Evolutionary conservation across 1,139 yeast species (phyloP).

Genomic region (Geotrichum aggregatum): DNA sequence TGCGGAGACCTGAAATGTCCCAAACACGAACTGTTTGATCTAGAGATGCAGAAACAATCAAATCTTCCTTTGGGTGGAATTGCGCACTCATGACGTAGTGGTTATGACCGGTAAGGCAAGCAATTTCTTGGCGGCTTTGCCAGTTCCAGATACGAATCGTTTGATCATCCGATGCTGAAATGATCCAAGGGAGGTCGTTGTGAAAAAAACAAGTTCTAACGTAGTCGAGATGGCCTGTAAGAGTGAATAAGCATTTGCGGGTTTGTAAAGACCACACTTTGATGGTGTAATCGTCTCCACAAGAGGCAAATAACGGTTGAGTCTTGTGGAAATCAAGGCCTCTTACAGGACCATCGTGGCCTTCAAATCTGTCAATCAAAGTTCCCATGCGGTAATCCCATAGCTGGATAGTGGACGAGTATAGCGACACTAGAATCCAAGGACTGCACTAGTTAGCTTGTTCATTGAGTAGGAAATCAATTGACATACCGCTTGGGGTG

Average conservation of each 20-base stretch:
- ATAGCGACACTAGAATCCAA: constrained; percentile 92
- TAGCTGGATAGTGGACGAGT: constrained; percentile 89
- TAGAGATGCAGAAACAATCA: constrained; percentile 90
- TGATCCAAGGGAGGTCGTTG: constrained; percentile 94
- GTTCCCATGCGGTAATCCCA: constrained; percentile 99
- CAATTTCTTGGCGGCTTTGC: constrained; percentile 97
- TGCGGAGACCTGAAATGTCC: constrained; percentile 94
- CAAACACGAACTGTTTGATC: constrained; percentile 99
- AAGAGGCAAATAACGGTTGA: constrained; percentile 93
- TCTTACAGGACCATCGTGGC: constrained; percentile 97
- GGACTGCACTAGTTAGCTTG: constrained; percentile 49
- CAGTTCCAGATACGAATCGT: constrained; percentile 99
- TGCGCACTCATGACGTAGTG: constrained; percentile 98
- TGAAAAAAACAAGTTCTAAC: constrained; percentile 94
- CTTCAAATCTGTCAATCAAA: constrained; percentile 90
- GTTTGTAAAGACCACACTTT: constrained; percentile 95
- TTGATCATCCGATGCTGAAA: constrained; percentile 95
- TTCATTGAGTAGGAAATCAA: background rate
- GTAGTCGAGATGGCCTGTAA: constrained; percentile 88
- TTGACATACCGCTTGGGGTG: constrained; percentile 68
- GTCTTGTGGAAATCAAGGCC: constrained; percentile 95
- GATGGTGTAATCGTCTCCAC: constrained; percentile 94
- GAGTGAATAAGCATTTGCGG: constrained; percentile 84
- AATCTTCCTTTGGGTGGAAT: constrained; percentile 93
- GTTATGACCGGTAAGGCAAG: constrained; percentile 95